Evolutionary conservation across 2,329 filamentous ascomycete species (phyloP).

Genomic region (Fusarium sp.): DNA sequence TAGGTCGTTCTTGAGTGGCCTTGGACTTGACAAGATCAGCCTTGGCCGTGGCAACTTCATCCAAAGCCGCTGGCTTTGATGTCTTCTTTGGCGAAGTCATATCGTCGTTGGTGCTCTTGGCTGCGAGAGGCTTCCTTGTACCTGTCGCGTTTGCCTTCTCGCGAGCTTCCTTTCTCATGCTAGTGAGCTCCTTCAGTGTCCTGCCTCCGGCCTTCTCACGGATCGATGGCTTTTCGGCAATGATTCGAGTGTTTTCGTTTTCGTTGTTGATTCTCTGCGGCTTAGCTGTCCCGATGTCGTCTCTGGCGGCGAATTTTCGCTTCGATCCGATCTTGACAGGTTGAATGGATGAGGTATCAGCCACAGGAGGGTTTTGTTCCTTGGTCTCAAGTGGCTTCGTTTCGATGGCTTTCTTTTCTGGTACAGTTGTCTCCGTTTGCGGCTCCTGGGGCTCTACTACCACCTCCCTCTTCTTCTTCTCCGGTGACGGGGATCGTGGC

Average conservation of each 20-base stretch:
- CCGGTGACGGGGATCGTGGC: conserved; percentile 42
- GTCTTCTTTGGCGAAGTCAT: conserved; percentile 69
- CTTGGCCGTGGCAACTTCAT: conserved; percentile 57
- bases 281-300: conserved; percentile 60
- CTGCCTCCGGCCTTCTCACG: conserved; percentile 54
- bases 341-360: conserved; percentile 30
- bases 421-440: background rate
- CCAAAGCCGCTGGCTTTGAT: conserved; percentile 47
- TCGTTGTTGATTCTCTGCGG: conserved; percentile 44
- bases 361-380: background rate
- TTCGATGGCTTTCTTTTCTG: background rate
- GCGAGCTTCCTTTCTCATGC: conserved; percentile 55
- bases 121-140: conserved; percentile 62
- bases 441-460: background rate
- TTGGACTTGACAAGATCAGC: conserved; percentile 48
- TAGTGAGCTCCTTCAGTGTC: conserved; percentile 60
- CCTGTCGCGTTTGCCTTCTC: conserved; percentile 47
- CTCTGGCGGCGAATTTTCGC: conserved; percentile 67
- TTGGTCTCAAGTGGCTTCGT: conserved; percentile 20
- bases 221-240: conserved; percentile 45
- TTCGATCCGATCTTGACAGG: conserved; percentile 64
- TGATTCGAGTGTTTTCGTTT: conserved; percentile 39
- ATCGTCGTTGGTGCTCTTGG: conserved; percentile 71
- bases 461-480: conserved; percentile 41
- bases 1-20: conserved; percentile 40